Base-by-base conservation (phyloP, 306 rosid genomes). In the Dicorynia guianensis region DNA sequence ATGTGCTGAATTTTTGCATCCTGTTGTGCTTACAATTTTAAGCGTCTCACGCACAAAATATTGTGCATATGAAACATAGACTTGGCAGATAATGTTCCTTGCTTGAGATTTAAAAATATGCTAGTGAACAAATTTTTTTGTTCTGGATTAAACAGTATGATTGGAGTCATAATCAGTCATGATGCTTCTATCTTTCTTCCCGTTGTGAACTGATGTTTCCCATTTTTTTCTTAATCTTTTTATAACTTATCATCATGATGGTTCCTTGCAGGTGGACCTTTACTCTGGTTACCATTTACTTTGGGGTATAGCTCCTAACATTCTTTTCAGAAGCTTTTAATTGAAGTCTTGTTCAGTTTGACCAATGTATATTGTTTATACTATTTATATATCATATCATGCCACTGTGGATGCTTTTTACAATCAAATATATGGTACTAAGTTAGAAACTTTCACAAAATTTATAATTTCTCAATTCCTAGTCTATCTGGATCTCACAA, bases 241-340 rank as follows among this genome's bases (percentile, higher is more conserved):
- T 49, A 57, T 39, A 68, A 63, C 82, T 25, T 63, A n/a, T 20
- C 60, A 14, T 56, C 25, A 43, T 79, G 55, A 49, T 65, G 48
- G 55, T 78, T 79, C 64, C 84, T 78, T 64, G 77, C 93, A 91
- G 97, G 81, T 89, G 96, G 96, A 91, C 97, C 50, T 89, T 80
- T 84, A 85, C 93, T 76, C 72, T 83, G 71, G 85, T 93, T 69
- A 87, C 92, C 55, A 57, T 89, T 68, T 89, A 91, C 75, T 93
- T 93, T 79, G 92, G 80, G 92, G 97, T 93, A 87, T 4, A 76
- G 19, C 71, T 75, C 49, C 73, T 75, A 73, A 42, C 64, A 46
- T 78, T 58, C 79, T 35, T 59, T 70, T 72, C 11, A 17, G 61
- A 52, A 63, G 74, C 53, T 56, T 77, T 57, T 2, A 12, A 53